Evolutionary conservation across 306 rosid species (phyloP), one percentile per base, ranked within the genome.

Genomic region (Cicer judaicum): DNA sequence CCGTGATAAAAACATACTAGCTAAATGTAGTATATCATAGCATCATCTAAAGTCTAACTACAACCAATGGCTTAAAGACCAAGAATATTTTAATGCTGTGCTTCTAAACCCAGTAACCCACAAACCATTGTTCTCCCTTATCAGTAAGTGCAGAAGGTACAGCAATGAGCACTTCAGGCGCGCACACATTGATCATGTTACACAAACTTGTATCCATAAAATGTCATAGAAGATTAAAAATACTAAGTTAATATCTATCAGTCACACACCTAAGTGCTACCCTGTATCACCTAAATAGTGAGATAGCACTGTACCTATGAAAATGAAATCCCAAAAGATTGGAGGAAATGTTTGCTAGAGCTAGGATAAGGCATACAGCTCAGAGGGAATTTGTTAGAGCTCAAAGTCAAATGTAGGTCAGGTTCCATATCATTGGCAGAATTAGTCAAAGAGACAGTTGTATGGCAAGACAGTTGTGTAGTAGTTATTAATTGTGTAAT

Each of bases 151-250:
- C 40, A 61, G 40, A 40, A 62, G 43, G 80, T 24, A 34, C 19
- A 75, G 71, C 73, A 29, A 70, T 61, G 80, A 68, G 40, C 47
- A 67, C 34, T 36, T 69, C 53, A 69, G 55, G 13, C 62, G 47
- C 47, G 66, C 53, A 9, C 24, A 63, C 41, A 76, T 42, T 62
- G 44, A 44, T 55, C 70, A 12, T 48, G 64, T 11, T 54, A 73
- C 18, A 64, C 50, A 75, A 81, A 81, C 48, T 44, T 54, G 42
- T 43, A 62, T 62, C 44, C 46, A 15, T 68, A 41, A 16, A 70
- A 48, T 48, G 7, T 24, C 29, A 71, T 47, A 74, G 29, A 61
- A 39, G 62, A 64, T 42, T 15, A 53, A 52, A 70, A 70, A 8
- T 64, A 10, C 73, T 64, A 12, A 71, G 52, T 64, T 53, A 48